Percentiles rank a stretch among this genome's conserved stretches.
phyloP scores from a whole-genome alignment of 2,329 filamentous ascomycete genomes.

The Stemphylium vesicarium region DNA sequence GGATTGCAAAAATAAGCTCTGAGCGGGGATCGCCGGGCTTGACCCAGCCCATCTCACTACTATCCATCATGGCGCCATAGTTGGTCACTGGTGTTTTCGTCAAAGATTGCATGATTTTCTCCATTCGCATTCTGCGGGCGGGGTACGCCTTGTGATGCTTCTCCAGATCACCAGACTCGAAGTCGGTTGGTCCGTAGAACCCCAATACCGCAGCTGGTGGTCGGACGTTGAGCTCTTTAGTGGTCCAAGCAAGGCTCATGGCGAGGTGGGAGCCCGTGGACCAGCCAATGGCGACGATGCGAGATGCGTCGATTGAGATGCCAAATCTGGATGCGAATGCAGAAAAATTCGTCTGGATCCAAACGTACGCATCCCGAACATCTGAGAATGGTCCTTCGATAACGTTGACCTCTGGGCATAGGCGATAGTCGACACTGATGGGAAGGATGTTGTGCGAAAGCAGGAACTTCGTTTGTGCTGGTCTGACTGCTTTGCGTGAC shows the following conservation, averaged over 20 bases:
- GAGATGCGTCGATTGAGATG: constrained; percentile 1
- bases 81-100: constrained; percentile 1
- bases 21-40: constrained; percentile 8
- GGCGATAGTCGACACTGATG: constrained; percentile 58
- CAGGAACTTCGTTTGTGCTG: constrained; percentile 48
- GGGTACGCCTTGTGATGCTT: constrained; percentile 1
- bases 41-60: constrained; percentile 8
- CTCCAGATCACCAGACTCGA: constrained; percentile 5
- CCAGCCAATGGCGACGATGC: constrained; percentile 5
- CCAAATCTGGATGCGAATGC: background rate
- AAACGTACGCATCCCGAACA: constrained; percentile 42
- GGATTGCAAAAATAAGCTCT: constrained; percentile 5
- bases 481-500: constrained; percentile 48
- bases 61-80: constrained; percentile 9
- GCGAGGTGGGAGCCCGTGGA: constrained; percentile 8
- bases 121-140: constrained; percentile 6
- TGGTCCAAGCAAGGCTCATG: constrained; percentile 11
- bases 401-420: constrained; percentile 58
- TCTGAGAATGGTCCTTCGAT: constrained; percentile 57
- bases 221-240: background rate
- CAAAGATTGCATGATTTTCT: constrained; percentile 9
- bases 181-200: constrained; percentile 7
- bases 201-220: constrained; percentile 5
- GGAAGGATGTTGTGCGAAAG: constrained; percentile 54
- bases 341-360: constrained; percentile 8